Evolutionary conservation across 1,284 basidiomycete species (phyloP), one percentile per base, ranked within the genome.

Genomic region (Schizophyllum commune): DNA sequence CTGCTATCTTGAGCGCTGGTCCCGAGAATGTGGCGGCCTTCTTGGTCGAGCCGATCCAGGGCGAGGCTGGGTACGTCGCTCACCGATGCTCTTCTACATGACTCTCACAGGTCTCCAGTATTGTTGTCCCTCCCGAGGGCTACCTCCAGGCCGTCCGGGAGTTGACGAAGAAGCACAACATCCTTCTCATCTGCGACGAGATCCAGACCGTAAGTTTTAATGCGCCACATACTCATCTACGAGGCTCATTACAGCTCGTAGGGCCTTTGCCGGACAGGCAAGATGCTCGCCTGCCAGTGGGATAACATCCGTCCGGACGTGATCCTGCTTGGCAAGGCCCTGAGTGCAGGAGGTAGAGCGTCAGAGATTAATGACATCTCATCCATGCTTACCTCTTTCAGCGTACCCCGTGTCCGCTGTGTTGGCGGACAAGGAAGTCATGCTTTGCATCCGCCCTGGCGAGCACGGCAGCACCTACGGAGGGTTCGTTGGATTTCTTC

Each of bases 391-490:
- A 32, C 62, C 60, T 17, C 61, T 22, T 52, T 55, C 66, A 92
- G 91, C 98, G 64, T 98, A 98, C 75, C 96, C 97, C 56, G 96
- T 99, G 20, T 97, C 94, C 51, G 94, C 92, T 15, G 96, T 98
- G 11, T 82, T 99, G 32, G 91, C 94, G 5, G 88, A 94, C 74
- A 84, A 86, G 65, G 89, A 94, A 33, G 76, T 99, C 64, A 98
- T 99, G 94, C 86, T 96, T 32, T 92, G 89, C 77, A 96, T 99
- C 72, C 82, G 88, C 65, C 94, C 96, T n/a, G 96, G 96, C 64
- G 95, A 98, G 77, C 97, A 98, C 70, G 95, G 96, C n/a, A 93
- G 90, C 68, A 98, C 96, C 0, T 96, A 95, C 65, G 94, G 93
- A 69, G 94, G 93, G 89, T 91, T 66, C 64, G 85, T 74, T 11